Percentiles rank a stretch among this genome's conserved stretches.
Conservation (phyloP, 2,329 filamentous ascomycete genomes). For the Rhynchosporium graminicola region DNA sequence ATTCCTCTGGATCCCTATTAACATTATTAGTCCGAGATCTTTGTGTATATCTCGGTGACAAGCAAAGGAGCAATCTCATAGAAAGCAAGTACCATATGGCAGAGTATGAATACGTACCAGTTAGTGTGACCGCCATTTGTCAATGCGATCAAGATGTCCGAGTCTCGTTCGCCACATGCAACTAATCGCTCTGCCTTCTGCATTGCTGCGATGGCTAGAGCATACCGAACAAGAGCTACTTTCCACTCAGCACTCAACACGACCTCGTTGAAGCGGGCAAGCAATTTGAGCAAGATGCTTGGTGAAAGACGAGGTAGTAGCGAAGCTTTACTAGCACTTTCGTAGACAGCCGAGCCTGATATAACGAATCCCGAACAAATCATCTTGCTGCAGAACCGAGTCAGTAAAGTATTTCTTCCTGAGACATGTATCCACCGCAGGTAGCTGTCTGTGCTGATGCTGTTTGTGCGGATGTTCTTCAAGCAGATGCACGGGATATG, state of each 20-base stretch:
- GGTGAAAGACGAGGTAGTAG: constrained; percentile 28
- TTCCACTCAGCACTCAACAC: constrained; percentile 25
- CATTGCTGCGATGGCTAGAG: constrained; percentile 25
- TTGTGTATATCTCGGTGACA: not conserved
- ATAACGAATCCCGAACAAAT: constrained; percentile 17
- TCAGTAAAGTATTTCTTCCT: not conserved
- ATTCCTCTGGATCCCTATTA: constrained; percentile 42
- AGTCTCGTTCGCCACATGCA: constrained; percentile 25
- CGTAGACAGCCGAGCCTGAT: constrained; percentile 28
- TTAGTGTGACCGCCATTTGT: constrained; percentile 54
- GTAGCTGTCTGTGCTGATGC: not conserved
- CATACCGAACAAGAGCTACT: constrained; percentile 24
- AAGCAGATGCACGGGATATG: too few relatives aligned
- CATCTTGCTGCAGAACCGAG: constrained; percentile 5
- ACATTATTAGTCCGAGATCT: not conserved
- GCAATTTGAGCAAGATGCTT: constrained; percentile 22
- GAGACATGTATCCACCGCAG: not conserved
- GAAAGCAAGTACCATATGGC: not conserved
- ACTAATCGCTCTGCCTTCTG: constrained; percentile 43
- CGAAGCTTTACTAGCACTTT: constrained; percentile 43
- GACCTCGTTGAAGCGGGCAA: constrained; percentile 14
- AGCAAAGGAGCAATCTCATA: not conserved
- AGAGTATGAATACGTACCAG: constrained; percentile 47
- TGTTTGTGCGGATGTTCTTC: too few relatives aligned
- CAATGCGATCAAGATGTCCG: constrained; percentile 46